These are phyloP conservation scores for Boletus hoseneyae DNA, from an alignment of 1,284 basidiomycete genomes.

Conservation along the genomic window DNA sequence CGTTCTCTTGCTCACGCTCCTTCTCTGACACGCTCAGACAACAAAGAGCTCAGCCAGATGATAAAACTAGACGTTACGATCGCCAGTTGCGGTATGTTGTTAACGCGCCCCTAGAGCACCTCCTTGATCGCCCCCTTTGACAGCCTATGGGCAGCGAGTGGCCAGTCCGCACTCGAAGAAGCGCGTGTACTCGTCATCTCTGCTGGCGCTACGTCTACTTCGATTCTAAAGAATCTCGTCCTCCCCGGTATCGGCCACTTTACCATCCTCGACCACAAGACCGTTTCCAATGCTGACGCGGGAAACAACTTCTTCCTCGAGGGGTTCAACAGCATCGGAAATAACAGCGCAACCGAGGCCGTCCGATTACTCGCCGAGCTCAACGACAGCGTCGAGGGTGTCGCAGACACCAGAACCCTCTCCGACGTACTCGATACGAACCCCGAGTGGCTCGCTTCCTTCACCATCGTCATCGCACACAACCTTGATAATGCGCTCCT, in stretches of 20 bases:
- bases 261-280: constrained; percentile 73
- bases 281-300: constrained; percentile 71
- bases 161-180: constrained; percentile 88
- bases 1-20: constrained; percentile 14
- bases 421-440: constrained; percentile 56
- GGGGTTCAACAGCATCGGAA: constrained; percentile 71
- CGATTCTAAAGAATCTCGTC: constrained; percentile 92
- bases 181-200: constrained; percentile 82
- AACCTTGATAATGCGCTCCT: constrained; percentile 63
- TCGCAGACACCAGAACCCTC: constrained; percentile 59
- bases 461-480: constrained; percentile 82
- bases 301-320: constrained; percentile 97
- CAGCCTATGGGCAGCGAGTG: constrained; percentile 93
- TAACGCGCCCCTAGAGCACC: background rate
- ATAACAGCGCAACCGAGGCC: constrained; percentile 76
- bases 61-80: constrained; percentile 86
- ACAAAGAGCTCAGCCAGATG: constrained; percentile 60
- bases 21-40: background rate
- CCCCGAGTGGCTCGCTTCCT: constrained; percentile 50
- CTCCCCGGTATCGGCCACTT: constrained; percentile 93
- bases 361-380: constrained; percentile 80
- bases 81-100: constrained; percentile 77
- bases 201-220: constrained; percentile 77
- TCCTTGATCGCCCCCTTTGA: background rate
- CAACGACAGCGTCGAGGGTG: constrained; percentile 82